A percentile compares a stretch with the other conserved stretches of the same genome.
These are phyloP conservation scores for Chrysanthemum makinoi DNA, from an alignment of 129 eudicot species.

Conservation along the genomic window DNA sequence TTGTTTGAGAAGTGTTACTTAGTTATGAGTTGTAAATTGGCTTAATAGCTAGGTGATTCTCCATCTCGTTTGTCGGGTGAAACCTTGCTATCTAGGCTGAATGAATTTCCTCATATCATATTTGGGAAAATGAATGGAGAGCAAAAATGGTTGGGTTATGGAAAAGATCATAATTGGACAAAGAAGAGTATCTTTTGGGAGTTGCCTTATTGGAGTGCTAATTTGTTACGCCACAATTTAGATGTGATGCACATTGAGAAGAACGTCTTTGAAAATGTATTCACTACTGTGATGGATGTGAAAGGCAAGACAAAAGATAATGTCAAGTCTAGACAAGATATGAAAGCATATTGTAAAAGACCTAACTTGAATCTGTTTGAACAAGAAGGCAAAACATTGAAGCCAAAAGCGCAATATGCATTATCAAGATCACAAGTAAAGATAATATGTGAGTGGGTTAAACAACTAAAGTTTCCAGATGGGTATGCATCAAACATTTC, in stretches of 20 bases:
- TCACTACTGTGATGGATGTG: constrained; percentile 15
- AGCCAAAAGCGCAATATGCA: not conserved
- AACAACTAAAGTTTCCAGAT: not conserved
- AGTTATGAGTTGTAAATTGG: no score
- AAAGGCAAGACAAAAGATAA: constrained; percentile 13
- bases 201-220: not conserved
- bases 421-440: constrained; percentile 2
- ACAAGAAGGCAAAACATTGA: not conserved
- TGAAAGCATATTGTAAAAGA: not conserved
- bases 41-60: not conserved
- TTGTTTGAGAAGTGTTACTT: no score
- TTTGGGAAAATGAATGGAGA: not conserved
- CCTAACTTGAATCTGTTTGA: not conserved
- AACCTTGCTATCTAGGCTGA: not conserved
- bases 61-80: not conserved
- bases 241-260: constrained; percentile 10
- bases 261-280: constrained; percentile 13
- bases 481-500: constrained; percentile 3
- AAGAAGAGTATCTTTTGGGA: constrained; percentile 16
- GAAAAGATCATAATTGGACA: constrained; percentile 1
- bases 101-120: not conserved
- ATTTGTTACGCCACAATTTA: not conserved
- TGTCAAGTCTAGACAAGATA: constrained; percentile 2
- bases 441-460: not conserved
- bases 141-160: not conserved